Conservation (phyloP, 2,329 filamentous ascomycete genomes). For the Myriosclerotinia scirpicola region DNA sequence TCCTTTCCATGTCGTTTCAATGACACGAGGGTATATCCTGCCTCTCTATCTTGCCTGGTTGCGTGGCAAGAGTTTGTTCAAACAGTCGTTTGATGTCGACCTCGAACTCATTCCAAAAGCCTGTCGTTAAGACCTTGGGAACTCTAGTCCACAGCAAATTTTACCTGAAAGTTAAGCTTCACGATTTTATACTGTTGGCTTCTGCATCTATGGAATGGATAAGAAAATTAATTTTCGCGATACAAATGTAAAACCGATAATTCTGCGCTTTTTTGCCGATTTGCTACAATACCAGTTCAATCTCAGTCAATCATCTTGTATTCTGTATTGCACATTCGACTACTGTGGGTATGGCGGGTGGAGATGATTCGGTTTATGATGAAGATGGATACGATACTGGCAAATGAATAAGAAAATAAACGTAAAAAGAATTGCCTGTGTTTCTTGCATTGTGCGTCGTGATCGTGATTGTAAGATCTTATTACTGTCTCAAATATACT, state of each 20-base stretch:
- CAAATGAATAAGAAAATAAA: background rate
- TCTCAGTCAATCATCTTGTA: background rate
- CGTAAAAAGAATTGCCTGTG: background rate
- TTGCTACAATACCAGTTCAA: background rate
- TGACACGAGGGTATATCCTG: background rate
- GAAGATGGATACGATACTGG: background rate
- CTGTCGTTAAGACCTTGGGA: background rate
- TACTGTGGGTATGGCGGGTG: background rate
- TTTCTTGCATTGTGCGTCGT: background rate
- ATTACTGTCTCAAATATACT: background rate
- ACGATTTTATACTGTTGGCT: background rate
- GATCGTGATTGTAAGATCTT: background rate
- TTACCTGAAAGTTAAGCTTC: background rate
- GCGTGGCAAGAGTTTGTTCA: background rate
- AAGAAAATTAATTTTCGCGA: background rate
- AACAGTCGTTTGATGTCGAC: background rate
- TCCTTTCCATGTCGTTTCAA: background rate
- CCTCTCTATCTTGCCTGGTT: background rate
- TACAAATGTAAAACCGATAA: background rate
- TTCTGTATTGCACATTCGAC: background rate
- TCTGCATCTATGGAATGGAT: conserved; percentile 3
- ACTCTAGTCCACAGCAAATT: background rate
- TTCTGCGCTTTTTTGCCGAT: background rate
- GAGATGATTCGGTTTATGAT: background rate
- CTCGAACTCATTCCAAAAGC: background rate